Evolutionary conservation across 768 basidiomycete genomes (phyloP).

Genomic region (Mycena latifolia): DNA sequence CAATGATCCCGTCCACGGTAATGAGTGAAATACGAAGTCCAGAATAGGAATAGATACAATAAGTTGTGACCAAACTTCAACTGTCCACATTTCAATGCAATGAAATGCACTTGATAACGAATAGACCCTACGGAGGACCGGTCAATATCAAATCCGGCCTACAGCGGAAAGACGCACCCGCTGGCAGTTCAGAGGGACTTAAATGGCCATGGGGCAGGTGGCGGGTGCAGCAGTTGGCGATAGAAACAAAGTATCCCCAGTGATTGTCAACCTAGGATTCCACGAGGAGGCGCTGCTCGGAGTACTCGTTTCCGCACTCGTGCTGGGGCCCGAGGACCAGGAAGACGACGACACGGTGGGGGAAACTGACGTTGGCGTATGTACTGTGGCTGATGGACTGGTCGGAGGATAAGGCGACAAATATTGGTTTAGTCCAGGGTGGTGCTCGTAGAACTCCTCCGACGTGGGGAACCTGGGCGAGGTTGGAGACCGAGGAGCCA

Average conservation of each 20-base stretch:
- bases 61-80: too few species aligned
- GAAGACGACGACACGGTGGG: slow-evolving; percentile 11
- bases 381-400: neutral
- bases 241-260: neutral
- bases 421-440: neutral
- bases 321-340: slow-evolving; percentile 6
- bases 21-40: too few species aligned
- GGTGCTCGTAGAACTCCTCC: neutral
- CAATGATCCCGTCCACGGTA: too few species aligned
- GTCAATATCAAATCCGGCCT: too few species aligned
- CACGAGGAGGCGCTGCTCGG: slow-evolving; percentile 14
- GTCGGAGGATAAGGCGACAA: neutral
- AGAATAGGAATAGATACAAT: too few species aligned
- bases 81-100: too few species aligned
- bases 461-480: slow-evolving; percentile 9
- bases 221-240: slow-evolving; percentile 1
- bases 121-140: too few species aligned
- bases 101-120: too few species aligned
- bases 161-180: neutral
- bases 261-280: neutral
- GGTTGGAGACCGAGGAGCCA: slow-evolving; percentile 20
- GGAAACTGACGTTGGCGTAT: neutral
- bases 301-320: too few species aligned
- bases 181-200: too few species aligned
- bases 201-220: neutral